Base-by-base conservation (phyloP, 768 basidiomycete species). In the Dioszegia crocea region DNA sequence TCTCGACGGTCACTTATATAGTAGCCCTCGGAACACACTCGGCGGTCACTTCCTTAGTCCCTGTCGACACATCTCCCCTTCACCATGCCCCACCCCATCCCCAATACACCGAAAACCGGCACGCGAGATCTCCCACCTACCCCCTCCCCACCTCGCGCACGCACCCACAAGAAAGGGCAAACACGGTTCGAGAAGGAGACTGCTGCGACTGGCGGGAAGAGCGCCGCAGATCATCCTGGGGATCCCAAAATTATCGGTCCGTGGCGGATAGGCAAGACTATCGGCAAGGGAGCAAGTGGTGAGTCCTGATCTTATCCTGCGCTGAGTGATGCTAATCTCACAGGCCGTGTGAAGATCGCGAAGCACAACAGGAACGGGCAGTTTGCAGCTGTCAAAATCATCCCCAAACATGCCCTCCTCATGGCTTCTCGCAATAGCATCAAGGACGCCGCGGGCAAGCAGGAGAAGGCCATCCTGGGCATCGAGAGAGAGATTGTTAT, bases 401-500 rank as follows among this genome's bases (percentile, higher is more conserved):
- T 98, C 30, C 85, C 87, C 45, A 93, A 93, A 77, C 54, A 56
- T 29, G 80, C 80, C 27, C 79, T 82, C 49, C 78, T 86, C 57
- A 78, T 88, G 57, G 81, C 81, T 52, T 88, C 88, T 47, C 82
- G 83, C 38, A 81, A 83, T 61, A 88, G 86, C 26, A 80, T 89
- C 60, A 81, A 83, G 50, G 84, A 84, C 45, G 83, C 87, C 12
- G 85, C 82, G 11, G 86, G 86, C 57, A 84, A 88, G 62, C 82
- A 86, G 14, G 89, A 91, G 68, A 87, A 86, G 66, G 84, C 84
- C 60, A 82, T 86, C 60, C 84, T 89, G 56, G 85, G 86, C 50
- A 85, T 96, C 61, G 89, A 94, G 76, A 84, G 91, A 60, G 93
- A 98, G 78, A 94, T 96, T 50, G 90, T 93, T 60, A 86, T 96